Conservation (phyloP, 2,329 filamentous ascomycete genomes). For the Pyricularia sp. region DNA sequence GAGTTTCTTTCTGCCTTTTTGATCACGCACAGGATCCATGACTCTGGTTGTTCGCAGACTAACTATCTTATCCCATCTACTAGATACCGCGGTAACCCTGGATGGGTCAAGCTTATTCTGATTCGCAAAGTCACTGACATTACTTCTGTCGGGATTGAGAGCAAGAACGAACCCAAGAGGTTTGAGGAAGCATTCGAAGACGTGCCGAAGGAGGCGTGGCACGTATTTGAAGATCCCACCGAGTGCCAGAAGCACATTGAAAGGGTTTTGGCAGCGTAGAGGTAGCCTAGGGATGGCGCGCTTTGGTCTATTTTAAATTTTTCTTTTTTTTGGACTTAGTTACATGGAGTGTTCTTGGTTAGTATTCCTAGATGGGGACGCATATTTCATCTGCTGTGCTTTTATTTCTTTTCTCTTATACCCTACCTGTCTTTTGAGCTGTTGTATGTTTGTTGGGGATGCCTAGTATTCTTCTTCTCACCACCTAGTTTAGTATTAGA, state of each 20-base stretch:
- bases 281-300: background rate
- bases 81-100: slow-evolving; percentile 53
- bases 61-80: background rate
- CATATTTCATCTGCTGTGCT: background rate
- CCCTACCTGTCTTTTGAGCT: too few species aligned
- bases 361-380: background rate
- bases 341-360: background rate
- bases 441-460: too few species aligned
- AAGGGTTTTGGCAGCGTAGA: slow-evolving; percentile 11
- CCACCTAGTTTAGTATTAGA: too few species aligned
- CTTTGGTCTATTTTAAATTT: background rate
- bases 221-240: slow-evolving; percentile 68
- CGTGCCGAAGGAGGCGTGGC: slow-evolving; percentile 64
- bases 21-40: background rate
- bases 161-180: slow-evolving; percentile 63
- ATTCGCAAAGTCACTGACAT: slow-evolving; percentile 79
- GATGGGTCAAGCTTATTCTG: slow-evolving; percentile 75
- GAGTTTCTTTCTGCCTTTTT: slow-evolving; percentile 21
- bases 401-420: background rate
- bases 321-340: background rate
- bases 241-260: slow-evolving; percentile 45
- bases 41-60: slow-evolving; percentile 6
- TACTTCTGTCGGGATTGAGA: slow-evolving; percentile 56
- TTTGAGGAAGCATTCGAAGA: slow-evolving; percentile 78
- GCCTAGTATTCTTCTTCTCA: too few species aligned